Percentiles rank a stretch among this genome's conserved stretches.
Evolutionary conservation across 768 basidiomycete species (phyloP).

Genomic region (Pleurotus platypus): DNA sequence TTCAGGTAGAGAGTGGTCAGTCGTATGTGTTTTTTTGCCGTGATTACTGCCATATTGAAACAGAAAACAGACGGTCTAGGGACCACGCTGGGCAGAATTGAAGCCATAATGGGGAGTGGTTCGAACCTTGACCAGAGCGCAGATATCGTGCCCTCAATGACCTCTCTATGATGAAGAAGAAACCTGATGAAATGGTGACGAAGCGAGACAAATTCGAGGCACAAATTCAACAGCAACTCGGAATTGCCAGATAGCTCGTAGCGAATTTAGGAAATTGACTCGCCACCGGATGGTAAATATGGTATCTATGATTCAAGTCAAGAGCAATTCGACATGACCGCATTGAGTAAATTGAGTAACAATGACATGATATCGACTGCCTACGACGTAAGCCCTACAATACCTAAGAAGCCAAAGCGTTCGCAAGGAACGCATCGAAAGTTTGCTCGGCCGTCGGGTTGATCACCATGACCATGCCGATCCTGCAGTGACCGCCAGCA

Average conservation of each 20-base stretch:
- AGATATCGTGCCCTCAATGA: not conserved
- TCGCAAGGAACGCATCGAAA: conserved; percentile 11
- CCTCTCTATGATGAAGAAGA: not conserved
- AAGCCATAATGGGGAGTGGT: not conserved
- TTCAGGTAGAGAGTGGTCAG: not conserved
- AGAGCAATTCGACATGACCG: not conserved
- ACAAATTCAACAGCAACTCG: not conserved
- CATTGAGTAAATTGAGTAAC: too few species aligned
- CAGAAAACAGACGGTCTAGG: not conserved
- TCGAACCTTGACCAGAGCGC: not conserved
- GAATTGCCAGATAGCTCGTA: not conserved
- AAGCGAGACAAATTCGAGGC: not conserved
- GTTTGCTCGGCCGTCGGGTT: conserved; percentile 13
- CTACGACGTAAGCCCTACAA: too few species aligned
- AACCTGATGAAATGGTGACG: not conserved
- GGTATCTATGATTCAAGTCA: not conserved
- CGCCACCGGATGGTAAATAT: not conserved
- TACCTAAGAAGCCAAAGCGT: conserved; percentile 4
- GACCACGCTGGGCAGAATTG: not conserved
- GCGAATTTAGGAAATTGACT: not conserved
- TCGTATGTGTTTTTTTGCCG: not conserved
- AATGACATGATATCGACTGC: too few species aligned
- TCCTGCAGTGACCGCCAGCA: conserved; percentile 14
- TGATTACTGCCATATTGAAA: not conserved
- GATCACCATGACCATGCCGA: conserved; percentile 15